phyloP scores from a whole-genome alignment of 768 basidiomycete genomes.

The Lentinula raphanica region DNA sequence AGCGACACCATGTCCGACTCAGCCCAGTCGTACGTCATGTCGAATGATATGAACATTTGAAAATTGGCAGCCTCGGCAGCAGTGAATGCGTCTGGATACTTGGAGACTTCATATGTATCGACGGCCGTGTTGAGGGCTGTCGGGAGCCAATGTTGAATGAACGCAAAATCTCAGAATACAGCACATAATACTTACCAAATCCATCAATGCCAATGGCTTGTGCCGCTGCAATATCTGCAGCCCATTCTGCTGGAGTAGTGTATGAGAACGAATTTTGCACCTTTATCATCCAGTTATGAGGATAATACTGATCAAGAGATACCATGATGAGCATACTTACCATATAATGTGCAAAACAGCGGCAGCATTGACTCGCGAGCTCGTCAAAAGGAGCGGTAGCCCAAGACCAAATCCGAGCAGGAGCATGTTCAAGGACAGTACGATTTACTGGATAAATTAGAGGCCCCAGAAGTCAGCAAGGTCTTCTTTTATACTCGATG shows the following conservation, averaged over 20 bases:
- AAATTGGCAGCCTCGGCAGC: constrained; percentile 26
- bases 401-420: neutral
- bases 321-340: neutral
- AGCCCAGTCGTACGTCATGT: constrained; percentile 24
- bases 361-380: neutral
- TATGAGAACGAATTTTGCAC: constrained; percentile 20
- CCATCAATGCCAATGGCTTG: constrained; percentile 20
- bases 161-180: neutral
- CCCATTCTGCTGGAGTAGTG: constrained; percentile 14
- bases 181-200: constrained; percentile 14
- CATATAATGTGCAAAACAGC: constrained; percentile 4
- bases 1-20: constrained; percentile 16
- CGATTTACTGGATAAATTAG: too few species aligned
- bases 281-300: neutral
- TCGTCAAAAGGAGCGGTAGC: neutral
- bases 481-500: neutral
- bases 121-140: constrained; percentile 21
- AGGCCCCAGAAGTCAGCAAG: neutral
- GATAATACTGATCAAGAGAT: neutral
- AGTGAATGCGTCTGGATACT: constrained; percentile 27
- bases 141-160: neutral
- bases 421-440: neutral
- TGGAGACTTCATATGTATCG: constrained; percentile 20
- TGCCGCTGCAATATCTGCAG: constrained; percentile 20
- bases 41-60: constrained; percentile 34